Base-by-base conservation (phyloP, 2,329 filamentous ascomycete genomes). In the Mycogone perniciosa region DNA sequence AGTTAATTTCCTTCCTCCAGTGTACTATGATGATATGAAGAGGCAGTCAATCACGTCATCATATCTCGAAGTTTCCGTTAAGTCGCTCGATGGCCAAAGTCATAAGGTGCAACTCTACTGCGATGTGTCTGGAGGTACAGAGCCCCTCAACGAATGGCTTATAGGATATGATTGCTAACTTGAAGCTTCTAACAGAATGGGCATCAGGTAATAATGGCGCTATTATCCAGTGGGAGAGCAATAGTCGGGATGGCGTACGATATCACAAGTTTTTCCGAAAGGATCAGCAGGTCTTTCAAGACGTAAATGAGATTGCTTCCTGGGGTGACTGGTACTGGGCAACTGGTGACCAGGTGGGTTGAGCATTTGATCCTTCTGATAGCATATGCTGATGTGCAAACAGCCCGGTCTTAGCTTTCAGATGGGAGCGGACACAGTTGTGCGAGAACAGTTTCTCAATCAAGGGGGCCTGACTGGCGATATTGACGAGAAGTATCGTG, bases 271-370 rank as follows among this genome's bases (percentile, higher is more conserved):
- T 88, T 51, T 76, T 74, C 56, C 75, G 80, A 41, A 71, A 76
- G 54, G 64, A 73, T 7, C 85, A 92, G 65, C 69, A 79, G 44
- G 69, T 82, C 13, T 85, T 93, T 49, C 78, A 80, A 1, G 89
- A 95, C 63, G 71, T 71, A 9, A 70, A 70, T 38, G 85, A 95
- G 60, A 83, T 85, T 57, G 79, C 88, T 0, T 85, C 89, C 70
- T 95, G 89, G 89, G 89, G 89, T 2, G 83, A 80, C 46, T 80
- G 91, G 70, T 83, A 88, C 67, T 89, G 90, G 65, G 83, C 85
- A 9, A 89, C 81, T 4, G 79, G 82, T 29, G 72, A 76, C 47
- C 64, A 75, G 10, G 62, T 54, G 42, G 44, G 54, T 42, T 0
- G n/a, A 13, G 31, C 26, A 20, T 7, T 31, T 26, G 7, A 9